Evolutionary conservation across 2,329 filamentous ascomycete species (phyloP).

Genomic region (Scleromitrula shiraiana): DNA sequence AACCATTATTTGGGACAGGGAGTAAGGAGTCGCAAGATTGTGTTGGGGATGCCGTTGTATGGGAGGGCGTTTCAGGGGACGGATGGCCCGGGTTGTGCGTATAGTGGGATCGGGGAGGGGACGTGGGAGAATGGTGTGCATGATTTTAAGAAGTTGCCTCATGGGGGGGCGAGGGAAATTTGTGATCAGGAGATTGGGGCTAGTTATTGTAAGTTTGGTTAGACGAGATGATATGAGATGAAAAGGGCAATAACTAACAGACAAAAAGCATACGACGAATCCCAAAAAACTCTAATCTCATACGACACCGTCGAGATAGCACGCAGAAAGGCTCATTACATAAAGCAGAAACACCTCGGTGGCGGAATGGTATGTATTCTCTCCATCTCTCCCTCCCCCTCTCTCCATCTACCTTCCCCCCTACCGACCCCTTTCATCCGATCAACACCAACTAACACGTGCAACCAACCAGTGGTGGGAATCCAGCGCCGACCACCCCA

Average conservation of each 20-base stretch:
- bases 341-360: conserved; percentile 59
- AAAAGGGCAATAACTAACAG: background rate
- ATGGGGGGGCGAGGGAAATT: conserved; percentile 54
- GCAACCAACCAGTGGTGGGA: conserved; percentile 55
- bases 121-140: conserved; percentile 80
- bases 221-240: background rate
- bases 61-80: conserved; percentile 79
- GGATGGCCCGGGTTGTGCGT: conserved; percentile 62
- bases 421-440: too few relatives aligned
- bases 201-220: conserved; percentile 50
- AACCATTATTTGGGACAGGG: conserved; percentile 59
- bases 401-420: background rate
- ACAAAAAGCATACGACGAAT: conserved; percentile 46
- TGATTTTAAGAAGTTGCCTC: conserved; percentile 82
- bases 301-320: conserved; percentile 70
- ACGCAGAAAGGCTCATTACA: conserved; percentile 61
- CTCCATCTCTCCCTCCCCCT: background rate
- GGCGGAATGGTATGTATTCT: conserved; percentile 59
- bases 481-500: conserved; percentile 66
- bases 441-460: background rate
- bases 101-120: conserved; percentile 65
- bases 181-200: conserved; percentile 58
- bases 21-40: conserved; percentile 63
- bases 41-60: conserved; percentile 88
- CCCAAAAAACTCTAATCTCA: conserved; percentile 58